Evolutionary conservation across 192 early-diverging fungal species (phyloP).

Genomic region (Backusella sp.): DNA sequence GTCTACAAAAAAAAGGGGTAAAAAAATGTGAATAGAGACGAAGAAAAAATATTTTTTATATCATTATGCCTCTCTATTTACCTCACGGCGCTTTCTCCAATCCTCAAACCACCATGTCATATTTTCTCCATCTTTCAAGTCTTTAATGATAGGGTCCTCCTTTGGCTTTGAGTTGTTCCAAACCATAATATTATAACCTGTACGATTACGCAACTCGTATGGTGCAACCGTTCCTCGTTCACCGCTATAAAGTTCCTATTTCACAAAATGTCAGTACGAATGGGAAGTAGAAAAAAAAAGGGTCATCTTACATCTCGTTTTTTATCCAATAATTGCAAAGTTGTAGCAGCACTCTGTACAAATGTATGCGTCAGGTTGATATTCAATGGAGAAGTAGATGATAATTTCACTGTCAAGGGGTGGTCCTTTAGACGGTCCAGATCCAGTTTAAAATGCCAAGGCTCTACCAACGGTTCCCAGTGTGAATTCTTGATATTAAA

Average conservation of each 20-base stretch:
- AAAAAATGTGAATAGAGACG: background rate
- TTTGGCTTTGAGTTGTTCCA: conserved; percentile 72
- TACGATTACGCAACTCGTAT: conserved; percentile 87
- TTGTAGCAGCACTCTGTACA: conserved; percentile 64
- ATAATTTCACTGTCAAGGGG: conserved; percentile 59
- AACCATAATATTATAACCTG: conserved; percentile 87
- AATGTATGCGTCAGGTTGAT: conserved; percentile 87
- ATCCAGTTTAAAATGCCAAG: conserved; percentile 72
- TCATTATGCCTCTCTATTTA: conserved; percentile 23
- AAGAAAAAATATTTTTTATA: background rate
- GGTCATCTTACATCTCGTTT: conserved; percentile 17
- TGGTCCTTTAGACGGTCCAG: conserved; percentile 5
- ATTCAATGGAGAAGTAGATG: conserved; percentile 72
- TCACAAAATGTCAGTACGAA: background rate
- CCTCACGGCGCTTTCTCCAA: conserved; percentile 91
- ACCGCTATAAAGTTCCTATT: conserved; percentile 28
- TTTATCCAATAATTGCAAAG: conserved; percentile 52
- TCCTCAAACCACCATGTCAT: conserved; percentile 97
- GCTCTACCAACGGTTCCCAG: conserved; percentile 97
- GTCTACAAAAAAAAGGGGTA: conserved; percentile 5
- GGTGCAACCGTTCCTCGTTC: conserved; percentile 53
- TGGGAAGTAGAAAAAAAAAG: background rate
- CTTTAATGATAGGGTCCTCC: conserved; percentile 66
- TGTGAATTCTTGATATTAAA: conserved; percentile 98
- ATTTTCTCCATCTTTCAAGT: conserved; percentile 68